phyloP scores from a whole-genome alignment of 176 grass and related monocot genomes.

The Stipa capillata region DNA sequence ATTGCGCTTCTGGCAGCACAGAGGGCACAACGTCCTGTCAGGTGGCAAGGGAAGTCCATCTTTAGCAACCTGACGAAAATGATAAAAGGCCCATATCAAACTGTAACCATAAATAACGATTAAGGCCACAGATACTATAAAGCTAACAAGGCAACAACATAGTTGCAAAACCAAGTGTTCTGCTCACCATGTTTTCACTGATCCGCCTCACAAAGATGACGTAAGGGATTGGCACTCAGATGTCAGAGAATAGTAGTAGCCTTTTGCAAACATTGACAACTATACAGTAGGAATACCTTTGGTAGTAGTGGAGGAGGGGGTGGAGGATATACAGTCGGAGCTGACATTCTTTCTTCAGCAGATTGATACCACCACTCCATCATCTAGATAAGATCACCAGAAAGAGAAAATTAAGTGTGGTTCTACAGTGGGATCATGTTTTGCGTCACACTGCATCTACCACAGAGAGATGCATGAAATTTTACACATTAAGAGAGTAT shows the following conservation, averaged over 20 bases:
- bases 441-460: background rate
- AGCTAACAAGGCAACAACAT: background rate
- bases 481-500: background rate
- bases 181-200: background rate
- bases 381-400: conserved; percentile 46
- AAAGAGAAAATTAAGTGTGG: conserved; percentile 17
- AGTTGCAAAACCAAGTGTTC: background rate
- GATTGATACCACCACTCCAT: conserved; percentile 99
- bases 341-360: too few relatives aligned
- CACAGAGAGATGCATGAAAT: background rate
- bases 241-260: background rate
- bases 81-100: too few relatives aligned
- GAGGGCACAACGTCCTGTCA: too few relatives aligned
- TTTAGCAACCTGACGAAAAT: too few relatives aligned
- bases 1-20: too few relatives aligned
- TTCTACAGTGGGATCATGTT: background rate
- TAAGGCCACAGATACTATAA: background rate
- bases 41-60: too few relatives aligned
- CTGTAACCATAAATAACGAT: background rate
- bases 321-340: too few relatives aligned
- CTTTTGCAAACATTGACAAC: background rate
- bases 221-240: too few relatives aligned
- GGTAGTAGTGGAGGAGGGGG: conserved; percentile 62
- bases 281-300: conserved; percentile 29
- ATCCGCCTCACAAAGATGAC: too few relatives aligned